A percentile compares a stretch with the other conserved stretches of the same genome.
These are phyloP conservation scores for Beauveria asiatica DNA, from an alignment of 2,329 filamentous ascomycete species.

Conservation along the genomic window DNA sequence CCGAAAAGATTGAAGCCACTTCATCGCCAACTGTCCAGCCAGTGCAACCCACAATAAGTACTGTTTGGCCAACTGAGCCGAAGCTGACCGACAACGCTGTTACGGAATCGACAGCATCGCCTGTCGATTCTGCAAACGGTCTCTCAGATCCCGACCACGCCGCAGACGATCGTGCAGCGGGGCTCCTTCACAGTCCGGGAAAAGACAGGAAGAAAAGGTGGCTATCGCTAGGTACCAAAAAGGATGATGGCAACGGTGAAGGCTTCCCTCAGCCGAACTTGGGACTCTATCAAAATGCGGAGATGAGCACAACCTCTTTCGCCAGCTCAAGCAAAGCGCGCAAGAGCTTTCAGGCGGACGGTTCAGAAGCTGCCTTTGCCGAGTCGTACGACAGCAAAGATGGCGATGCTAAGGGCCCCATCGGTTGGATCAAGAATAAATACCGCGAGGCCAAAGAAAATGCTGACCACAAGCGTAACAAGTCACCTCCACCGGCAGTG, in stretches of 20 bases:
- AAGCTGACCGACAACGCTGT: conserved; percentile 35
- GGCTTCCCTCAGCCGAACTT: conserved; percentile 37
- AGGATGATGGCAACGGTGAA: conserved; percentile 44
- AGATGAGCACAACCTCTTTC: conserved; percentile 59
- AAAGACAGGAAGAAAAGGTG: conserved; percentile 62
- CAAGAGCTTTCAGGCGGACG: conserved; percentile 44
- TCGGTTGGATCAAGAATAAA: conserved; percentile 52
- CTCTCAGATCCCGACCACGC: conserved; percentile 70
- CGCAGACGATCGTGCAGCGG: conserved; percentile 43
- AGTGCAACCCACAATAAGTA: conserved; percentile 10
- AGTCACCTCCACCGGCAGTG: conserved; percentile 40
- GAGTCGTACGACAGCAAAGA: conserved; percentile 36
- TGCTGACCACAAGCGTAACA: conserved; percentile 45
- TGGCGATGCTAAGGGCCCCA: conserved; percentile 43
- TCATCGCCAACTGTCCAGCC: conserved; percentile 7
- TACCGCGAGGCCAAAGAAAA: conserved; percentile 52
- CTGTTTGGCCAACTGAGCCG: not conserved
- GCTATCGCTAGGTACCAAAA: conserved; percentile 60
- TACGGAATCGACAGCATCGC: conserved; percentile 63
- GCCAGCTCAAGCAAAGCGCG: conserved; percentile 47
- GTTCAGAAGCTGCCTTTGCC: conserved; percentile 35
- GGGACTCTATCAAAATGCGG: conserved; percentile 56
- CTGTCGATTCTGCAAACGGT: conserved; percentile 73
- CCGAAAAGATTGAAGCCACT: conserved; percentile 5
- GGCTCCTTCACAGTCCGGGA: conserved; percentile 39